Evolutionary conservation across 305 asterid species (phyloP).

Genomic region (Fraxinus ornus): DNA sequence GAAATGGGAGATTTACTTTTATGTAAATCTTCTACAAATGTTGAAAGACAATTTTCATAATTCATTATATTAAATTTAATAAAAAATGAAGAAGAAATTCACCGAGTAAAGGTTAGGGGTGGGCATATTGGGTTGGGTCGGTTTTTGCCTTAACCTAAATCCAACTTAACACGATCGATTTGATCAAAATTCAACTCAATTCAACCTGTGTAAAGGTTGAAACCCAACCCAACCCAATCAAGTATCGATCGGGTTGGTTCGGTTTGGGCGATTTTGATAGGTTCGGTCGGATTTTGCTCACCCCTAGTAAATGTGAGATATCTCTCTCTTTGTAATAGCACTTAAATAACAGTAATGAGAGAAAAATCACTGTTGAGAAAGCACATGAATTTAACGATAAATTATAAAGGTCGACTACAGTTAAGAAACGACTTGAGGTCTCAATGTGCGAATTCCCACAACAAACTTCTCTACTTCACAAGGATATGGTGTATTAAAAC

Average conservation of each 20-base stretch:
- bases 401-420: slow-evolving; percentile 69
- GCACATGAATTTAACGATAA: slow-evolving; percentile 70
- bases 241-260: too few relatives aligned
- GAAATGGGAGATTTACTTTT: slow-evolving; percentile 66
- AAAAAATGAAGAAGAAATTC: background rate
- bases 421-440: slow-evolving; percentile 48
- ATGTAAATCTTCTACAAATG: slow-evolving; percentile 40
- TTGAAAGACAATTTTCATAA: slow-evolving; percentile 17
- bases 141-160: too few relatives aligned
- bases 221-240: too few relatives aligned
- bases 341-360: slow-evolving; percentile 6
- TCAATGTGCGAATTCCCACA: slow-evolving; percentile 59
- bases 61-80: background rate
- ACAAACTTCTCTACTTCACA: slow-evolving; percentile 46
- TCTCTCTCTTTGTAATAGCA: background rate
- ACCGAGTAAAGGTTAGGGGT: too few relatives aligned
- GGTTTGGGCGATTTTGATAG: too few relatives aligned
- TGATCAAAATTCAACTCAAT: too few relatives aligned
- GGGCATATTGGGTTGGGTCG: too few relatives aligned
- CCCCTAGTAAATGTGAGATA: background rate
- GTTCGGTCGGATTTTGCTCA: too few relatives aligned
- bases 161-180: too few relatives aligned
- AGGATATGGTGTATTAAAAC: background rate
- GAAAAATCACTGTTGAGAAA: slow-evolving; percentile 37
- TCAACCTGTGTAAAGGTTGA: too few relatives aligned